Conservation (phyloP, 225 moss, liverwort and hornwort species). For the Pseudoscleropodium purum region DNA sequence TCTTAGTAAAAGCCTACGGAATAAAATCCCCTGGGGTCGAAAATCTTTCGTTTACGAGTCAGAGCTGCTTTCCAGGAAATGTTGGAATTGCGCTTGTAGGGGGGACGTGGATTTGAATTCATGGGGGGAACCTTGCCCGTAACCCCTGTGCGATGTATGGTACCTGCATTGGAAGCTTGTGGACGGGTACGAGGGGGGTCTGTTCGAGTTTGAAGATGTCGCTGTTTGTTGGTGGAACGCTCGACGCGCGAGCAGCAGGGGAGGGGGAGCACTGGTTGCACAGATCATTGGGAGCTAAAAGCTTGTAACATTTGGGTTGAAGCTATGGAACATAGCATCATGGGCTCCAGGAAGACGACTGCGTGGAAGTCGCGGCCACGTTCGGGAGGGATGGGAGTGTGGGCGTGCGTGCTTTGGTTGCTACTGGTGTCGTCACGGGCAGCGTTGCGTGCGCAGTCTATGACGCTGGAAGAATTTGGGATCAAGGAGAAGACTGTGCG, state of each 20-base stretch:
- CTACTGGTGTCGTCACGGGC: background rate
- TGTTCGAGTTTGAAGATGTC: background rate
- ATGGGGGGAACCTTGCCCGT: background rate
- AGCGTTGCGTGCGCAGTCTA: background rate
- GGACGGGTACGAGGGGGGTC: background rate
- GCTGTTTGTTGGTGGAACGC: background rate
- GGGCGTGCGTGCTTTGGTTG: background rate
- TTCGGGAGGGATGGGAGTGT: background rate
- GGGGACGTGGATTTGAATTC: background rate
- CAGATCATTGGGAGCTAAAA: background rate
- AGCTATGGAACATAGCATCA: background rate
- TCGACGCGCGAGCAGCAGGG: background rate
- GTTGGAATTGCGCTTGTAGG: background rate
- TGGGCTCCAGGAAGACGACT: background rate
- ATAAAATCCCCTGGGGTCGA: background rate
- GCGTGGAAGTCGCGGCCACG: background rate
- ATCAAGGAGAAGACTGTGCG: slow-evolving; percentile 19
- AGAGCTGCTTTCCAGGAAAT: background rate
- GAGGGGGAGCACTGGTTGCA: background rate
- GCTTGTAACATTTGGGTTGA: background rate
- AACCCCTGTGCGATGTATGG: background rate
- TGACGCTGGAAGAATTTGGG: slow-evolving; percentile 12
- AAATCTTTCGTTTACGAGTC: background rate
- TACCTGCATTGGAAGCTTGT: background rate
- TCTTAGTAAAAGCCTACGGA: background rate